These are phyloP conservation scores for Tubosaeta brunneosetosa DNA, from an alignment of 768 basidiomycete species.

Conservation along the genomic window DNA sequence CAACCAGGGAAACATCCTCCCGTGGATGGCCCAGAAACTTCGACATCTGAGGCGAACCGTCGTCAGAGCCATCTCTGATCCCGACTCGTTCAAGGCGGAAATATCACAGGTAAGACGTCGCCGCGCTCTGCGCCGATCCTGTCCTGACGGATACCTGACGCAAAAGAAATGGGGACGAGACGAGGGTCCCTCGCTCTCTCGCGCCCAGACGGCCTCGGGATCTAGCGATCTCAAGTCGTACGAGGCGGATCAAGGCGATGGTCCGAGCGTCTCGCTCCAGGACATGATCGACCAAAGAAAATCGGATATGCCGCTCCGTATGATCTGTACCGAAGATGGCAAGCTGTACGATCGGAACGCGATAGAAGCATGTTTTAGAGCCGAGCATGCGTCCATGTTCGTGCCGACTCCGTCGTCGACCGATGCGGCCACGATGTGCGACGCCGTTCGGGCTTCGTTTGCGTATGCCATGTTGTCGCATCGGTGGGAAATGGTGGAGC, in stretches of 20 bases:
- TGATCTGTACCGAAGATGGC: slow-evolving; percentile 23
- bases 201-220: neutral
- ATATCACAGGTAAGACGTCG: slow-evolving; percentile 3
- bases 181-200: neutral
- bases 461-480: slow-evolving; percentile 24
- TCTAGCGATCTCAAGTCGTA: neutral
- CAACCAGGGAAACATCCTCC: neutral
- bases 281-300: slow-evolving; percentile 12
- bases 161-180: neutral
- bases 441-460: slow-evolving; percentile 13
- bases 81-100: slow-evolving; percentile 2
- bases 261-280: slow-evolving; percentile 4
- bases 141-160: neutral
- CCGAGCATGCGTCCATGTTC: slow-evolving; percentile 11
- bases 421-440: neutral
- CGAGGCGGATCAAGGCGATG: neutral
- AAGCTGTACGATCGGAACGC: slow-evolving; percentile 18
- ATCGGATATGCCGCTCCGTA: slow-evolving; percentile 21
- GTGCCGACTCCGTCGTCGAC: slow-evolving; percentile 3
- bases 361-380: slow-evolving; percentile 13
- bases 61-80: slow-evolving; percentile 20
- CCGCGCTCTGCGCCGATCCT: neutral
- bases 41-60: slow-evolving; percentile 10
- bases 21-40: slow-evolving; percentile 10
- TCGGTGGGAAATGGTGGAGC: slow-evolving; percentile 19